These are phyloP conservation scores for Myxozyma mucilagina DNA, from an alignment of 805 yeast species.

Conservation along the genomic window DNA sequence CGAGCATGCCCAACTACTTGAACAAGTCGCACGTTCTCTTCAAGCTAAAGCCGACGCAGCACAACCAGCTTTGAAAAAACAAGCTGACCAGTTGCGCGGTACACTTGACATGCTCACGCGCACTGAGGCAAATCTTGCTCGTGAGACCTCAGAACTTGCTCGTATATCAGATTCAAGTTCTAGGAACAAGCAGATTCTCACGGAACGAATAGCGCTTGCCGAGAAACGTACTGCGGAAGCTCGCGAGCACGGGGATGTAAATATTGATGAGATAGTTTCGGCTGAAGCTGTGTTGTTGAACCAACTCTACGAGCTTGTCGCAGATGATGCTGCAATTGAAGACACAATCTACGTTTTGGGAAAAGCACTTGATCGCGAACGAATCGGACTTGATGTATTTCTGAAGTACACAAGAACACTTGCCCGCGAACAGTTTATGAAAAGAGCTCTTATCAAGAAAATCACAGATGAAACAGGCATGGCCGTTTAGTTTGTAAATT, in stretches of 20 bases:
- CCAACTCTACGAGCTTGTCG: slow-evolving; percentile 63
- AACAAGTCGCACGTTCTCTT: slow-evolving; percentile 34
- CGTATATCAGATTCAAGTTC: slow-evolving; percentile 46
- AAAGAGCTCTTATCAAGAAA: slow-evolving; percentile 47
- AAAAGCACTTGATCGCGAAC: slow-evolving; percentile 54
- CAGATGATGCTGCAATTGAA: slow-evolving; percentile 68
- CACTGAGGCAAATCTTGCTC: slow-evolving; percentile 40
- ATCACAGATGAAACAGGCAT: slow-evolving; percentile 30
- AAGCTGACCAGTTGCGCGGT: slow-evolving; percentile 37
- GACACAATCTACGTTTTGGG: slow-evolving; percentile 65
- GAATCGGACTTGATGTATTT: slow-evolving; percentile 47
- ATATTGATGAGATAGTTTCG: slow-evolving; percentile 48
- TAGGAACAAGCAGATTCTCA: slow-evolving; percentile 21
- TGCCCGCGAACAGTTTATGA: slow-evolving; percentile 64
- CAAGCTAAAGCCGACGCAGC: slow-evolving; percentile 35
- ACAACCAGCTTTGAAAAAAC: slow-evolving; percentile 34
- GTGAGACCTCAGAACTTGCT: slow-evolving; percentile 40
- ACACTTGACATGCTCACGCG: slow-evolving; percentile 44
- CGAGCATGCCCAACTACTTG: slow-evolving; percentile 37
- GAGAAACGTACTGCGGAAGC: slow-evolving; percentile 41
- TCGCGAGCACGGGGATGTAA: slow-evolving; percentile 16
- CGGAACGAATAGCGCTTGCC: slow-evolving; percentile 33
- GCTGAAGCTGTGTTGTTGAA: slow-evolving; percentile 56
- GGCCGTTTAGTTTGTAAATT: background rate
- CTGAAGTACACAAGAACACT: slow-evolving; percentile 53